Evolutionary conservation across 2,329 filamentous ascomycete genomes (phyloP).

Genomic region (Huntiella omanensis): DNA sequence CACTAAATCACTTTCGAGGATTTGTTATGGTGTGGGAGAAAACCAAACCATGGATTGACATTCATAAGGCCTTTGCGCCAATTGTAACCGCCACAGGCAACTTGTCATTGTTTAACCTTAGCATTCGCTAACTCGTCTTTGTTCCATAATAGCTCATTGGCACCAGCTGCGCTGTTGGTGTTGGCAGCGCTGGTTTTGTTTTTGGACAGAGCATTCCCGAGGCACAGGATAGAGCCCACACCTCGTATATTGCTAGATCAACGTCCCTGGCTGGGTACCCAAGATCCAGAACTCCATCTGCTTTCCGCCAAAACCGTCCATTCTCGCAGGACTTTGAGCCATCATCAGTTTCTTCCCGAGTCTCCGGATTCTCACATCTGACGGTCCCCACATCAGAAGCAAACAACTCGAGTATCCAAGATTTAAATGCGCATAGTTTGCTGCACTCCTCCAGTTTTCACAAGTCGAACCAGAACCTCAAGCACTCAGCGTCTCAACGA

Average conservation of each 20-base stretch:
- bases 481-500: constrained; percentile 7
- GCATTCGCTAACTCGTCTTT: too few relatives aligned
- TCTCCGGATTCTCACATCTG: constrained; percentile 5
- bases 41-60: too few relatives aligned
- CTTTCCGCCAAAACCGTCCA: constrained; percentile 4
- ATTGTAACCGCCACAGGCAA: too few relatives aligned
- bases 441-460: background rate
- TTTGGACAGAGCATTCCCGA: constrained; percentile 31
- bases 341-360: constrained; percentile 1
- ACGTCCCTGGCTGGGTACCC: constrained; percentile 3
- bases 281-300: constrained; percentile 3
- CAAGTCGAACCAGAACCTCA: constrained; percentile 6
- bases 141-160: constrained; percentile 32
- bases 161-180: constrained; percentile 41
- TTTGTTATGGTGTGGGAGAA: too few relatives aligned
- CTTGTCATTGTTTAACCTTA: too few relatives aligned
- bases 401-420: constrained; percentile 1
- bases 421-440: background rate
- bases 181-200: constrained; percentile 37
- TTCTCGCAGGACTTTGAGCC: constrained; percentile 10
- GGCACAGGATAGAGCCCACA: constrained; percentile 14
- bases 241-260: constrained; percentile 6
- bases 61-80: too few relatives aligned
- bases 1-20: too few relatives aligned
- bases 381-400: constrained; percentile 2